Conservation (phyloP, 2,329 filamentous ascomycete genomes). For the Arthrobotrys sphaeroides region DNA sequence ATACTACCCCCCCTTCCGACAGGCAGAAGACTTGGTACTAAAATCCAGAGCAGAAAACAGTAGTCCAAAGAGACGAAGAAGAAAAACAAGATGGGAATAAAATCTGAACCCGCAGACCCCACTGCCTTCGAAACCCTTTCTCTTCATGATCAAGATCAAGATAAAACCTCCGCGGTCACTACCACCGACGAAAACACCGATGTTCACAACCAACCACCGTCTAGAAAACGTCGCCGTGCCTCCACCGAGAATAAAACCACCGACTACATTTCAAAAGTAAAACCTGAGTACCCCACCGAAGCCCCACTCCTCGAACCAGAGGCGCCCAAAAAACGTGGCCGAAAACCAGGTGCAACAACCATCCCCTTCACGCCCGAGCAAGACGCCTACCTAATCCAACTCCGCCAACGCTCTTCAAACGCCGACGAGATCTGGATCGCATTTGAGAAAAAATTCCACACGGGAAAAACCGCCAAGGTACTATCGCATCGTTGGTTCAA, state of each 20-base stretch:
- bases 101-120: too few relatives aligned
- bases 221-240: slow-evolving; percentile 15
- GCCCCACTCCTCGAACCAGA: not conserved
- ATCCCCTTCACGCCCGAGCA: slow-evolving; percentile 10
- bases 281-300: not conserved
- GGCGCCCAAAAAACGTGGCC: not conserved
- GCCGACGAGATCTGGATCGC: not conserved
- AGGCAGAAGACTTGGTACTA: too few relatives aligned
- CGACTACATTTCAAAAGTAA: not conserved
- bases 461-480: not conserved
- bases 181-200: not conserved
- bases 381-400: slow-evolving; percentile 12
- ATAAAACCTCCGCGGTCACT: too few relatives aligned
- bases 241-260: not conserved
- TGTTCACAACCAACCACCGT: not conserved
- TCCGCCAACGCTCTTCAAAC: not conserved
- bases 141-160: not conserved
- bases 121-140: too few relatives aligned
- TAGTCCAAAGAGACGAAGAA: too few relatives aligned
- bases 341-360: not conserved
- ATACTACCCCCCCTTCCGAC: too few relatives aligned
- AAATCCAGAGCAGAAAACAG: too few relatives aligned
- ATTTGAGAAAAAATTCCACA: slow-evolving; percentile 33
- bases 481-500: slow-evolving; percentile 22
- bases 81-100: too few relatives aligned